Base-by-base conservation (phyloP, 345 rosid genomes). In the Rhodamnia rubescens region DNA sequence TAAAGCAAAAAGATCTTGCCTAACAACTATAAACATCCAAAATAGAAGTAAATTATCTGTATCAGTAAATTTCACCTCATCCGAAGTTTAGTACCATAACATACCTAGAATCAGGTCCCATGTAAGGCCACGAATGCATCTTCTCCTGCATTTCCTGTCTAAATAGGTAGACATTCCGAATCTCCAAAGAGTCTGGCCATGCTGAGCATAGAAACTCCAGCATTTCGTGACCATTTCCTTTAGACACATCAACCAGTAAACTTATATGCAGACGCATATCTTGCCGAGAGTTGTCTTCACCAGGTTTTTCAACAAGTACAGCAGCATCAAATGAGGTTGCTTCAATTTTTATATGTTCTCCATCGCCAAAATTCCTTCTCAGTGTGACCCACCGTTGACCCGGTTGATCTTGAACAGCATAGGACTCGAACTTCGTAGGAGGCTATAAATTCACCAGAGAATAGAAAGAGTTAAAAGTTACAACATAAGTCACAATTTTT, bases 81-180 rank as follows among this genome's bases (percentile, higher is more conserved):
- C 80, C 36, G 13, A 69, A 36, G 80, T 36, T 36, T 69, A 24
- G 47, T 69, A 69, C 57, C 20, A 85, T 44, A 6, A 18, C 80
- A 57, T 89, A 94, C 96, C 93, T 91, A 82, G 92, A 94, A 83
- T 89, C 85, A 58, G 94, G 98, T 74, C 97, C 98, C 90, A 91
- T 83, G 89, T 91, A 94, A 81, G 94, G 94, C 84, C 87, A 90
- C 11, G 84, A 57, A 22, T 53, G 86, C 89, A 80, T 49, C 84
- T 87, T 85, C 84, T 88, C 90, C 11, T 88, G 88, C 80, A 69
- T 69, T 69, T 69, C 80, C 80, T 69, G 18, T 69, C 7, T 36
- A 75, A 91, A 88, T 88, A 88, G 83, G 89, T 92, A 92, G 83
- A 92, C 88, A 84, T 92, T 91, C 85, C 86, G 96, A 88, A 96